These are phyloP conservation scores for Xylaria sp. DNA, from an alignment of 2,329 filamentous ascomycete species.

Conservation along the genomic window DNA sequence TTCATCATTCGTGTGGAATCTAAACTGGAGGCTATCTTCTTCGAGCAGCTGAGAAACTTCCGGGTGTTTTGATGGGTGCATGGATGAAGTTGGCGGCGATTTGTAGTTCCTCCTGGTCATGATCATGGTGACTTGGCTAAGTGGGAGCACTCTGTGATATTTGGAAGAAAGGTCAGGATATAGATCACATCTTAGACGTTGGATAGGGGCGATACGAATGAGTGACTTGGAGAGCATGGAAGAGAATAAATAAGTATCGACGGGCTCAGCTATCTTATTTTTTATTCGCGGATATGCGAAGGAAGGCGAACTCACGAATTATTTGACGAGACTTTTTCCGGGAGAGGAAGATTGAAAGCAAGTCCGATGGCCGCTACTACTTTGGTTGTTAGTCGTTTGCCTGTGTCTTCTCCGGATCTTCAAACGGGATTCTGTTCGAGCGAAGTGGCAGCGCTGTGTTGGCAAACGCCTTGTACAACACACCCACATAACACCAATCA, in stretches of 20 bases:
- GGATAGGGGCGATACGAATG: not conserved
- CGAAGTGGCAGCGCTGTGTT: not conserved
- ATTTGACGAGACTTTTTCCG: not conserved
- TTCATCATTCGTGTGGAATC: conserved; percentile 20
- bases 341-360: no score
- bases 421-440: not conserved
- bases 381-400: not conserved
- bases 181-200: not conserved
- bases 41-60: conserved; percentile 26
- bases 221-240: not conserved
- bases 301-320: conserved; percentile 7
- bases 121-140: not conserved
- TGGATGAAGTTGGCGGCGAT: conserved; percentile 15
- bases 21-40: conserved; percentile 20
- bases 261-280: not conserved
- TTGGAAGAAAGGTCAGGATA: not conserved
- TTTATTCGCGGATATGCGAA: not conserved
- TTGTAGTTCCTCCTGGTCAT: conserved; percentile 19
- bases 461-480: not conserved
- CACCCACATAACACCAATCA: not conserved
- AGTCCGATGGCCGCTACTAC: not conserved
- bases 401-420: not conserved
- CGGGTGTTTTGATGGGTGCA: conserved; percentile 22
- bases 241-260: not conserved
- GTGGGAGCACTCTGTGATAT: not conserved